Percentiles rank a stretch among this genome's conserved stretches.
Conservation (phyloP, 805 yeast genomes). For the Millerozyma miso region DNA sequence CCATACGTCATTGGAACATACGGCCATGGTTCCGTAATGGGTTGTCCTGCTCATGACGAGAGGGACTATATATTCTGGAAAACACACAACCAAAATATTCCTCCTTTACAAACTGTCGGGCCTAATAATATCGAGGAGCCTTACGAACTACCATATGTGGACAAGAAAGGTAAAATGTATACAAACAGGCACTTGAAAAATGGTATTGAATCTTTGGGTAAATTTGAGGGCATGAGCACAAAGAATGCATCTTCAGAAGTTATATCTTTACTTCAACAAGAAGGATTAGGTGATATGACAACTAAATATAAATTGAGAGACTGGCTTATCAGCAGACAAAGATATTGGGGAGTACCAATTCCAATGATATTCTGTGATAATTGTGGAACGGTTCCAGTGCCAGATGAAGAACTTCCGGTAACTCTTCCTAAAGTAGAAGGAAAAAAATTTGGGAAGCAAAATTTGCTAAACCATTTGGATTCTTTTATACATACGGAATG, state of each 20-base stretch:
- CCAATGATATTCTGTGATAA: slow-evolving; percentile 83
- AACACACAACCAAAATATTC: slow-evolving; percentile 46
- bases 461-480: slow-evolving; percentile 51
- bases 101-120: slow-evolving; percentile 23
- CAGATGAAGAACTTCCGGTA: slow-evolving; percentile 83
- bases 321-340: slow-evolving; percentile 91
- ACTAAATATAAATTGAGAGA: slow-evolving; percentile 72
- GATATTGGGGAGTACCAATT: slow-evolving; percentile 99
- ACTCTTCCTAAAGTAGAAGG: slow-evolving; percentile 60
- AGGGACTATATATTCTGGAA: slow-evolving; percentile 84
- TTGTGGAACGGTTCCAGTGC: slow-evolving; percentile 93
- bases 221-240: slow-evolving; percentile 46
- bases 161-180: slow-evolving; percentile 38
- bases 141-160: slow-evolving; percentile 30
- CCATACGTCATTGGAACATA: slow-evolving; percentile 83
- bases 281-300: slow-evolving; percentile 41
- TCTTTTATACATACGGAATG: slow-evolving; percentile 73
- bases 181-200: slow-evolving; percentile 21
- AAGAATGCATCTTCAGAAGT: slow-evolving; percentile 51
- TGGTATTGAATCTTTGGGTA: slow-evolving; percentile 27
- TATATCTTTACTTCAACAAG: slow-evolving; percentile 33
- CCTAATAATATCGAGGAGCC: not conserved
- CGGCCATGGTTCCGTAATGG: slow-evolving; percentile 96
- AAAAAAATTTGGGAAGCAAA: slow-evolving; percentile 60
- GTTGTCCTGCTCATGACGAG: slow-evolving; percentile 90